A percentile compares a stretch with the other conserved stretches of the same genome.
These are phyloP conservation scores for Amanita polypyramis DNA, from an alignment of 768 basidiomycete species.

Conservation along the genomic window DNA sequence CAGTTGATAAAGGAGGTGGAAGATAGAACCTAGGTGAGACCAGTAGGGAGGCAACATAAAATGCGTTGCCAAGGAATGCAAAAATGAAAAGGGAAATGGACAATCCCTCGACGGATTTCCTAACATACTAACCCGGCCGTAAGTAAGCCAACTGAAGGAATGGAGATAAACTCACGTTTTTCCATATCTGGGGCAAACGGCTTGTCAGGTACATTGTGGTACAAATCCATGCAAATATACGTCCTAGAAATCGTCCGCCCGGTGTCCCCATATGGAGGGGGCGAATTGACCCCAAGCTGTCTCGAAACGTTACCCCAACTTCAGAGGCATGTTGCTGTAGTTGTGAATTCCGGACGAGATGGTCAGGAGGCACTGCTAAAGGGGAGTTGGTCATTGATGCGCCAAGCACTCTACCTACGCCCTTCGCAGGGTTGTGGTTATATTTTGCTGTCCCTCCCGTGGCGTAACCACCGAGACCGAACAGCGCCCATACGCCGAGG, in stretches of 20 bases:
- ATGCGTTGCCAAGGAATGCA: slow-evolving; percentile 88
- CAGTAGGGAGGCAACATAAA: slow-evolving; percentile 89
- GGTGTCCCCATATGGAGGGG: slow-evolving; percentile 12
- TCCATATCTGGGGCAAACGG: slow-evolving; percentile 97
- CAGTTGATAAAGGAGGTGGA: slow-evolving; percentile 48
- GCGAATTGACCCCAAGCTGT: not conserved
- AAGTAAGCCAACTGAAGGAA: not conserved
- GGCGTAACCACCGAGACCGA: slow-evolving; percentile 47
- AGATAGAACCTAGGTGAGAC: slow-evolving; percentile 53
- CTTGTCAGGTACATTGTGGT: slow-evolving; percentile 90
- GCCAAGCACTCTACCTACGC: slow-evolving; percentile 5
- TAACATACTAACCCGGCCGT: slow-evolving; percentile 45
- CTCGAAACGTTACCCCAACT: not conserved
- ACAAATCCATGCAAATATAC: slow-evolving; percentile 91
- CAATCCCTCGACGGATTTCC: slow-evolving; percentile 91
- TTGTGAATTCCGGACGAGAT: not conserved
- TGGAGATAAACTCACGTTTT: slow-evolving; percentile 66
- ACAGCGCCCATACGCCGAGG: slow-evolving; percentile 65
- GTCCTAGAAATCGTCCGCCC: slow-evolving; percentile 65
- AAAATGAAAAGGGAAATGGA: slow-evolving; percentile 90
- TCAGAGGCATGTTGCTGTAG: not conserved
- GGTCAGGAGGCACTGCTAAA: not conserved
- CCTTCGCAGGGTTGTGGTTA: not conserved
- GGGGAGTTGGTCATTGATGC: not conserved
- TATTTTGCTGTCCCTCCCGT: slow-evolving; percentile 18